Base-by-base conservation (phyloP, 768 basidiomycete species). In the Ramaria sp. region DNA sequence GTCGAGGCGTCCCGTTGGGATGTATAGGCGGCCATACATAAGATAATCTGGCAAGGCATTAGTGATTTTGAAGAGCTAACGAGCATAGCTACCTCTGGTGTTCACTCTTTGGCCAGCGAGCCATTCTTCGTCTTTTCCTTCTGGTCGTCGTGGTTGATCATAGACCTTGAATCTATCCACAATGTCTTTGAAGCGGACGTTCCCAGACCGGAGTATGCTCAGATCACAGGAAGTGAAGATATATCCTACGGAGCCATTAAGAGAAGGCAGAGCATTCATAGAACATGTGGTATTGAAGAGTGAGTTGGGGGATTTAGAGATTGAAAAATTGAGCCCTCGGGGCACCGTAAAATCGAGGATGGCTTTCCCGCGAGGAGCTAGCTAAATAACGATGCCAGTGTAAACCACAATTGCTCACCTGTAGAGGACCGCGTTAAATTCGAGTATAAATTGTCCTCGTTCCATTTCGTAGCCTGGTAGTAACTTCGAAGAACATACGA, bases 381-480 rank as follows among this genome's bases (percentile, higher is more conserved):
- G 13, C 27, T 51, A 17, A 39, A 31, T 19, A 43, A 54, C 11
- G 17, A 49, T 47, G 43, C 38, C 31, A 12, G 11, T 51, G 7
- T 1, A 13, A 7, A 39, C 54, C 56, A n/a, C 17, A 22, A 22
- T 19, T 39, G 63, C 68, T 33, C 59, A 95, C 92, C 88, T 71
- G 80, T 84, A 1, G 93, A 95, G 37, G 91, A 88, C 54, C 90
- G 82, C 0, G 91, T 96, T 45, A 98, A 64, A 62, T 94, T 91
- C 2, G 87, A 82, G 65, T 91, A 97, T 20, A 95, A 75, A 65
- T 95, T 95, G 70, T 97, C 94, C 67, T 95, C 91, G 64, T 92
- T 93, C 95, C 95, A 98, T 60, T 91, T 89, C 33, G 91, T 96
- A n/a, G 83, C 83, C 62, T 81, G 79, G 75, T 91, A 93, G 70